phyloP scores from a whole-genome alignment of 345 rosid genomes.

The Eucalyptus erythrocorys region DNA sequence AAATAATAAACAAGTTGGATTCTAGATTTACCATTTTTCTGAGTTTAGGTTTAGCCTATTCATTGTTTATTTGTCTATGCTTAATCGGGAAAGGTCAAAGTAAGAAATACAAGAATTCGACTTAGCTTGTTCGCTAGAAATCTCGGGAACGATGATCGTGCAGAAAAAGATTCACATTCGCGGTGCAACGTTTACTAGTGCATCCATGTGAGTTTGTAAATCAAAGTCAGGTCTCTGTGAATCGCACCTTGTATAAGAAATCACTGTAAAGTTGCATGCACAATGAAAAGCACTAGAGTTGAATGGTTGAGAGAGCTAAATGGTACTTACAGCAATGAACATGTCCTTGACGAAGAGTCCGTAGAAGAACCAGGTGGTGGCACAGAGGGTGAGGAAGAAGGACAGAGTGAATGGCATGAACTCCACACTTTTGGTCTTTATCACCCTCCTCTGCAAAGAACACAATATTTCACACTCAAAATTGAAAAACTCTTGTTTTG shows the following conservation, averaged over 20 bases:
- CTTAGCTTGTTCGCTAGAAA: no score
- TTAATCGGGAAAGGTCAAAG: background rate
- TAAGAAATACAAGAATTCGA: background rate
- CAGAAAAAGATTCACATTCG: no score
- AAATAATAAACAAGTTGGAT: background rate
- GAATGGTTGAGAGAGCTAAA: no score
- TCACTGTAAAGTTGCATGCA: no score
- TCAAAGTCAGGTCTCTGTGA: no score
- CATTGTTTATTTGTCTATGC: background rate
- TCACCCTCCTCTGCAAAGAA: constrained; percentile 19
- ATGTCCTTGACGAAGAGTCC: constrained; percentile 6
- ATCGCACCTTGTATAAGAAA: no score
- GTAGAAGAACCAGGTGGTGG: constrained; percentile 11
- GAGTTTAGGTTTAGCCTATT: background rate
- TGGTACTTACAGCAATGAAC: constrained; percentile 10
- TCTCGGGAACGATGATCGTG: no score
- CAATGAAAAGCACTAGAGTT: no score
- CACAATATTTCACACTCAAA: background rate
- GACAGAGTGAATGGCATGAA: constrained; percentile 43
- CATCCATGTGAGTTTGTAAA: no score
- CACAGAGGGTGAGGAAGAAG: constrained; percentile 13
- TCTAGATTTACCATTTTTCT: background rate
- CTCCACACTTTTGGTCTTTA: constrained; percentile 38
- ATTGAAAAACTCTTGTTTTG: background rate
- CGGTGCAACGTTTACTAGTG: no score